Evolutionary conservation across 129 eudicot species (phyloP), one percentile per base, ranked within the genome.

Genomic region (Logfia minima): DNA sequence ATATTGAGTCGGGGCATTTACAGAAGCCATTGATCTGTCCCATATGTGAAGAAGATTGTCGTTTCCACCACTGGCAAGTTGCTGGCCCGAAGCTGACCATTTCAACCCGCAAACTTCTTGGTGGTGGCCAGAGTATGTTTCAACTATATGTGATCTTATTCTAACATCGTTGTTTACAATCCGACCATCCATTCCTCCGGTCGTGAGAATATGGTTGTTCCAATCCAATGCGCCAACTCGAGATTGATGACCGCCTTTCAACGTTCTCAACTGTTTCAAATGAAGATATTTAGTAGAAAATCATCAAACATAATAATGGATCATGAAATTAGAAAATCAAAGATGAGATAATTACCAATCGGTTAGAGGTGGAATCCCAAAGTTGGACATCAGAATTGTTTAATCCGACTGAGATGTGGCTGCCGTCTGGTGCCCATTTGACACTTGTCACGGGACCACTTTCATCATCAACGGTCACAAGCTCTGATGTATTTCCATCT

Each of bases 61-160:
- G 60, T 91, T 91, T 28, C 98, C 98, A 11, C 98, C 98, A 26
- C 98, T 94, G 6, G 98, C 97, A 51, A 94, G 70, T 19, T 91
- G 97, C 59, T 85, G 93, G 17, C 98, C 97, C 0, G 96, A 89
- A 66, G 92, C 89, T 8, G 98, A 94, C 98, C 98, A 94, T 67
- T 83, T 91, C n/a, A 94, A 83, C 71, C 98, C 98, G 77, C 98
- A 94, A 66, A 94, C 93, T 75, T 91, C 97, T 81, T 89, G 97
- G 24, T 82, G 87, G 71, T 94, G 98, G 60, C 97, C 98, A 67
- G 83, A 77, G 76, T 89, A 91, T 11, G 92, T 87, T 19, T 85
- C 93, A 8, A 91, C 88, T 4, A 94, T 82, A 45, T 83, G 96
- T 0, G 82, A 70, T 78, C 97, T 55, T 3, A 89, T 63, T 77